Conservation (phyloP, 169 alveolate species). For the Plasmodium relictum region DNA sequence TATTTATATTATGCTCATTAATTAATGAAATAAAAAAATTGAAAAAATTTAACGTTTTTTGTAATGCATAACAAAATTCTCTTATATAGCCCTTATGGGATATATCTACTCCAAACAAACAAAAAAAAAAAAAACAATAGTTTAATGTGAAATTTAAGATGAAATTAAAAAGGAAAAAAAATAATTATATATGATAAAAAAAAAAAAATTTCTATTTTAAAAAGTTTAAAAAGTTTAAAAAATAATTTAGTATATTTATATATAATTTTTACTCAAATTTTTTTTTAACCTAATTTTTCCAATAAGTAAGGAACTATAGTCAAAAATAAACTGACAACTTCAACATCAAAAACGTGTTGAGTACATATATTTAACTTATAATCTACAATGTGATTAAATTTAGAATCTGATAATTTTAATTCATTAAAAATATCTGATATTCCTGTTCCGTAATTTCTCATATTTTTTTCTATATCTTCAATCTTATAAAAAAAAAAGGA, state of each 20-base stretch:
- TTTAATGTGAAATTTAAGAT: too few relatives aligned
- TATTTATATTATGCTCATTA: conserved; percentile 23
- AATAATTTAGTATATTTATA: too few relatives aligned
- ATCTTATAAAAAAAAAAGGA: conserved; percentile 14
- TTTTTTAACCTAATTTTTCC: conserved; percentile 29
- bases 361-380: conserved; percentile 26
- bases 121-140: neutral
- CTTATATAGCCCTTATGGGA: neutral
- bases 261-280: too few relatives aligned
- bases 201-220: too few relatives aligned
- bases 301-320: conserved; percentile 31
- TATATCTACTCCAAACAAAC: neutral
- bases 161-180: too few relatives aligned
- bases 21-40: conserved; percentile 18
- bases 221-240: too few relatives aligned
- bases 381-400: conserved; percentile 12
- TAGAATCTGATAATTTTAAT: conserved; percentile 3
- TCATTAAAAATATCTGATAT: conserved; percentile 41
- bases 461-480: conserved; percentile 44
- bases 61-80: conserved; percentile 15
- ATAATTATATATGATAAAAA: too few relatives aligned
- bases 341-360: conserved; percentile 18
- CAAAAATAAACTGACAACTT: conserved; percentile 17
- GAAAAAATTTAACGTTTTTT: conserved; percentile 31
- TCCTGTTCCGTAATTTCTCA: conserved; percentile 47